Conservation (phyloP, 164 flowering plant species). For the Dillenia turbinata region DNA sequence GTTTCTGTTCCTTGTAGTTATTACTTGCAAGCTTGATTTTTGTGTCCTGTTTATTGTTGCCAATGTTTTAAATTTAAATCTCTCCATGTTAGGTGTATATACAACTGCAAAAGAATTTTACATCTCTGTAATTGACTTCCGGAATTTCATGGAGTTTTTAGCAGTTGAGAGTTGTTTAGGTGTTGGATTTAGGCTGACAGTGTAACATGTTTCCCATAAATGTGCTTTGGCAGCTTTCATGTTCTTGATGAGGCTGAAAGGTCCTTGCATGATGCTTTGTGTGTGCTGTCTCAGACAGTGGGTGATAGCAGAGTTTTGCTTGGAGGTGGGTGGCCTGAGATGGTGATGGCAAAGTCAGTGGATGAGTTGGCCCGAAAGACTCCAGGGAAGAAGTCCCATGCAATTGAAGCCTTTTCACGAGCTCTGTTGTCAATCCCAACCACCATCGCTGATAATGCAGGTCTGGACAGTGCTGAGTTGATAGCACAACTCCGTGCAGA, state of each 20-base stretch:
- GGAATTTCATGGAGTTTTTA: too few species aligned
- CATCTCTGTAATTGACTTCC: background rate
- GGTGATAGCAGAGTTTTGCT: constrained; percentile 84
- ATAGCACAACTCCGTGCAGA: constrained; percentile 94
- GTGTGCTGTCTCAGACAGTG: constrained; percentile 95
- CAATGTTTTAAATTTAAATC: too few species aligned
- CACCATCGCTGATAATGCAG: constrained; percentile 96
- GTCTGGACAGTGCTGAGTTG: constrained; percentile 95
- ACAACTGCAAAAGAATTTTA: too few species aligned
- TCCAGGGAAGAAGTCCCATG: constrained; percentile 95
- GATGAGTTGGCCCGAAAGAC: constrained; percentile 91
- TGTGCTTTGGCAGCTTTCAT: constrained; percentile 54
- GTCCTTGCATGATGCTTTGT: constrained; percentile 95
- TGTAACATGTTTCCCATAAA: too few species aligned
- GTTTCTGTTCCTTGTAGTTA: too few species aligned
- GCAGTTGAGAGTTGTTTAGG: too few species aligned
- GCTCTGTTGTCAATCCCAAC: constrained; percentile 90
- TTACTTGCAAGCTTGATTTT: too few species aligned
- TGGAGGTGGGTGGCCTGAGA: constrained; percentile 99
- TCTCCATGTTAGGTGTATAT: too few species aligned
- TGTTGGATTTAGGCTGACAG: too few species aligned
- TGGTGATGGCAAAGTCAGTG: constrained; percentile 96
- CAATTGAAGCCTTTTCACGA: constrained; percentile 90
- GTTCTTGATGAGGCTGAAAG: constrained; percentile 98
- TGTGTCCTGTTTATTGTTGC: too few species aligned